Base-by-base conservation (phyloP, 1,139 yeast species). In the Candida tropicalis region DNA sequence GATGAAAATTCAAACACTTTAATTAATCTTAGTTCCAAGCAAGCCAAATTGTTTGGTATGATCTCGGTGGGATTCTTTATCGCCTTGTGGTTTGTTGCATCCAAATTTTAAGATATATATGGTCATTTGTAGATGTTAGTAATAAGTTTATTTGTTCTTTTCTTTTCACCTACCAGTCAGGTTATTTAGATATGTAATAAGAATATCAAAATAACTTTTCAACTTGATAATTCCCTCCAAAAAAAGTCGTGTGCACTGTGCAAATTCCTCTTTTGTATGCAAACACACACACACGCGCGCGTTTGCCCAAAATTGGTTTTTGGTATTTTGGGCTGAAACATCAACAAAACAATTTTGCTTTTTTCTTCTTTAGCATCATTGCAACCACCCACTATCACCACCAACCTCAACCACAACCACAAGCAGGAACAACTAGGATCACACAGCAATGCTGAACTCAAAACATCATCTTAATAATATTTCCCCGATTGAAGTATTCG, bases 21-120 rank as follows among this genome's bases (percentile, higher is more conserved):
- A 10, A 49, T 53, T 3, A 50, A 51, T 17, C 46, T 62, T 11
- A 45, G 58, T 0, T 46, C 50, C 1, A 31, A 13, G 2, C 61
- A 55, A 39, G 51, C 56, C 5, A 51, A 50, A 40, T 6, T 51
- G 2, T 41, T 59, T 17, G 60, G 59, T 7, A 40, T 50, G 2
- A 39, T 47, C 2, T 47, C 65, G 5, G 46, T 56, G 24, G 42
- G 53, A 3, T 54, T 57, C 1, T 24, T 62, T 2, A 34, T 45
- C 6, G 65, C 53, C 0, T 52, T 63, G 29, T 63, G 67, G 66
- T 26, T 54, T 29, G 40, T 59, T 20, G 53, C 59, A 8, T 48
- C 51, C 9, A 43, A 44, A 25, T 20, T 41, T 23, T 46, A 46
- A 22, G 22, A 15, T 18, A 31, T 31, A 15, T 18, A 31, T 31